A percentile compares a stretch with the other conserved stretches of the same genome.
These are phyloP conservation scores for Xylariaceae sp. DNA, from an alignment of 2,329 filamentous ascomycete genomes.

Conservation along the genomic window DNA sequence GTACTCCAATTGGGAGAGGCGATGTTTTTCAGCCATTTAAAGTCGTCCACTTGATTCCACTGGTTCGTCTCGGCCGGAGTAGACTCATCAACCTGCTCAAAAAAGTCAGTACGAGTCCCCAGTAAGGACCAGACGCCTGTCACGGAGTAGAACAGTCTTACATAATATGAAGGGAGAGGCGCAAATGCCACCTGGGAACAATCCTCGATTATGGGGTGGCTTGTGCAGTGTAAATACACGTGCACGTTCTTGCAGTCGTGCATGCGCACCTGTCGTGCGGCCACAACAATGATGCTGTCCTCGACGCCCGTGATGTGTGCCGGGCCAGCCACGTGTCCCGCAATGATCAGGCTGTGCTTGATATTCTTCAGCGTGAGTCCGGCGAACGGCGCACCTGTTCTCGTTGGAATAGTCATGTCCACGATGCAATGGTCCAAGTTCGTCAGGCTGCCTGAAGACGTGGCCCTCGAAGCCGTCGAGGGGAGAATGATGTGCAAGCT, in stretches of 20 bases:
- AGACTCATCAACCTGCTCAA: slow-evolving; percentile 38
- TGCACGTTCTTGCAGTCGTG: slow-evolving; percentile 84
- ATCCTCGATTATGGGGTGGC: slow-evolving; percentile 92
- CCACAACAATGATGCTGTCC: slow-evolving; percentile 78
- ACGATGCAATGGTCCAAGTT: slow-evolving; percentile 75
- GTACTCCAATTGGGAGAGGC: slow-evolving; percentile 88
- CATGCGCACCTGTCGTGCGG: slow-evolving; percentile 88
- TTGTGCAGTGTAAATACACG: slow-evolving; percentile 82
- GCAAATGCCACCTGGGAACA: slow-evolving; percentile 82
- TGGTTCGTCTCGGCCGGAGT: slow-evolving; percentile 61
- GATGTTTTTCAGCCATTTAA: slow-evolving; percentile 92
- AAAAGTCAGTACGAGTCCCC: slow-evolving; percentile 27
- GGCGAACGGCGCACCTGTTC: slow-evolving; percentile 69
- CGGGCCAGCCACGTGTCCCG: slow-evolving; percentile 79
- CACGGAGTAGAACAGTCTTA: slow-evolving; percentile 52
- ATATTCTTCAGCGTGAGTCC: slow-evolving; percentile 73
- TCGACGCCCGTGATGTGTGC: slow-evolving; percentile 80
- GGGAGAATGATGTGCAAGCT: slow-evolving; percentile 81
- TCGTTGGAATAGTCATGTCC: slow-evolving; percentile 76
- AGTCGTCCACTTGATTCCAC: slow-evolving; percentile 94
- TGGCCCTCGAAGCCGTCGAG: slow-evolving; percentile 71
- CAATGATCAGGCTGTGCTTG: slow-evolving; percentile 73
- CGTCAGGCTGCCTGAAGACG: slow-evolving; percentile 75
- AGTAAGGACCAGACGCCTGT: background rate
- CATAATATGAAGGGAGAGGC: slow-evolving; percentile 72